phyloP scores from a whole-genome alignment of 768 basidiomycete species.

The Tulasnella sp. region DNA sequence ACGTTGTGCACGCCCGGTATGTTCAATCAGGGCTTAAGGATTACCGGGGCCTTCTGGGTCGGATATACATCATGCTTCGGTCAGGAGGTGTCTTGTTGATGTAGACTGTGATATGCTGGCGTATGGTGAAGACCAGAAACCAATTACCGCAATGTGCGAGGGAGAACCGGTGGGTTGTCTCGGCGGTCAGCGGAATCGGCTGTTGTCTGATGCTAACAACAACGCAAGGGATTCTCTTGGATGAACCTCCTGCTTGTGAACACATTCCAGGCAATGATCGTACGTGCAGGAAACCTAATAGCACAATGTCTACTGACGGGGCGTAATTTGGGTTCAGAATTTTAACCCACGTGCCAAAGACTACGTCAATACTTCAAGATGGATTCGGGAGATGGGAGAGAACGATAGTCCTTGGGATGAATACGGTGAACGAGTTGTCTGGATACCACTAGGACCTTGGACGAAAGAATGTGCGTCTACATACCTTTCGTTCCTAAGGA shows the following conservation, averaged over 20 bases:
- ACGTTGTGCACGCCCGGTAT: slow-evolving; percentile 11
- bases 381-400: slow-evolving; percentile 6
- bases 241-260: neutral
- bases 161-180: slow-evolving; percentile 19
- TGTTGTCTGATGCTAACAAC: too few species aligned
- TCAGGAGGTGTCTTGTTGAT: neutral
- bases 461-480: neutral
- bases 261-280: neutral
- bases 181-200: neutral
- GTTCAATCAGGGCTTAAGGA: neutral
- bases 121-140: slow-evolving; percentile 7
- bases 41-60: neutral
- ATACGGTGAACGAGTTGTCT: neutral
- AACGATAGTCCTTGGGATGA: neutral
- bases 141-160: slow-evolving; percentile 4
- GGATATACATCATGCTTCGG: neutral
- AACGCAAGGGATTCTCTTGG: slow-evolving; percentile 16
- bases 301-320: too few species aligned
- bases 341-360: neutral
- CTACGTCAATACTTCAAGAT: neutral
- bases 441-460: slow-evolving; percentile 18
- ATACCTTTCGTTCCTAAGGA: too few species aligned
- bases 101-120: slow-evolving; percentile 15
- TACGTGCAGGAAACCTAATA: neutral
- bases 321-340: neutral